Base-by-base conservation (phyloP, 805 yeast species). In the Wickerhamomyces bovis region DNA sequence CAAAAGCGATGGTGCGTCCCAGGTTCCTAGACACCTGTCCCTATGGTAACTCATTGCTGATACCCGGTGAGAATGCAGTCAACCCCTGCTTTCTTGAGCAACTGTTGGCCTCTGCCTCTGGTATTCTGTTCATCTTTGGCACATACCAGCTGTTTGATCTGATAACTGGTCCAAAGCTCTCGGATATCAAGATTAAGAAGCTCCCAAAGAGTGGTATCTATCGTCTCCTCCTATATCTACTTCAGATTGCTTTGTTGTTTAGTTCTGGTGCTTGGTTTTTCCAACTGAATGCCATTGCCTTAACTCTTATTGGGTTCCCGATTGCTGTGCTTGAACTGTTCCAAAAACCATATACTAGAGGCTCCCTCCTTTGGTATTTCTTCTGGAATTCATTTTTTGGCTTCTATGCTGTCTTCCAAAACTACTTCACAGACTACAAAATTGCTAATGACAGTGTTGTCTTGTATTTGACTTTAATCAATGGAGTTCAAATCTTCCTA, bases 331-430 rank as follows among this genome's bases (percentile, higher is more conserved):
- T 74, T 16, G 83, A 79, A 51, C 64, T 69, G 9, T 64, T 71
- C 40, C 64, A 69, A 41, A 62, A 66, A 1, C 54, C 68, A 0
- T 58, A 85, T 18, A 77, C 97, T 2, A 78, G 75, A 54, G 87
- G 92, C 1, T 72, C 81, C 0, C 66, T 88, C 41, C 73, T 92
- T 30, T 74, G 85, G 53, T 92, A 78, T 67, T 90, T 96, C 92
- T 66, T 84, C 33, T 73, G 81, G 48, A 71, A 75, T 39, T 54
- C 74, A 1, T 43, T 81, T 3, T 68, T 78, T 28, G 74, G 75
- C 16, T 45, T 65, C 3, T 67, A 76, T 31, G 73, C 78, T 43
- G 52, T 76, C 4, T 49, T 64, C n/a, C 77, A 74, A 50, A 57
- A 65, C 21, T 13, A 54, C 9, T 57, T 70, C 19, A 63, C 75